These are phyloP conservation scores for Cucumis melo DNA, from an alignment of 306 rosid genomes.

Conservation along the genomic window DNA sequence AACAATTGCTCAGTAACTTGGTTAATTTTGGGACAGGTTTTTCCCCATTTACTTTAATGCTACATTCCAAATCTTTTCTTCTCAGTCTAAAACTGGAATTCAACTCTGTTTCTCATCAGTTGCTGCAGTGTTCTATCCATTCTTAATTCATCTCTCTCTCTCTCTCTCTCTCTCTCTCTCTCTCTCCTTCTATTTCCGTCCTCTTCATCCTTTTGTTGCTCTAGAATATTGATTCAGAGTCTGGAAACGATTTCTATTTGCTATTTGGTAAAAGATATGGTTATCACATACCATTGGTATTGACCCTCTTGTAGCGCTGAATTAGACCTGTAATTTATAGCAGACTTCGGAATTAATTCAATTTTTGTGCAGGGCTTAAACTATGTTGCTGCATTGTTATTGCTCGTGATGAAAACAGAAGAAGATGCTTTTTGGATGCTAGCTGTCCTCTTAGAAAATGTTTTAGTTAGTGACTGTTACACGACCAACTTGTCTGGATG, in stretches of 20 bases:
- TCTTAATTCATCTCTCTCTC: neutral
- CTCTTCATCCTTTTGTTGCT: neutral
- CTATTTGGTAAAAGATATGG: neutral
- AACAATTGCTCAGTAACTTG: neutral
- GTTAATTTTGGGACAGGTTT: neutral
- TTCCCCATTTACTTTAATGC: neutral
- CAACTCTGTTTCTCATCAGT: neutral
- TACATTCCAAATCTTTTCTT: neutral
- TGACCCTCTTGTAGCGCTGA: slow-evolving; percentile 2
- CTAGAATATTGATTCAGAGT: neutral
- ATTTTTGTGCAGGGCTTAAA: slow-evolving; percentile 70
- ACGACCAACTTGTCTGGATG: slow-evolving; percentile 91
- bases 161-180: neutral
- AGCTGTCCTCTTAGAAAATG: slow-evolving; percentile 88
- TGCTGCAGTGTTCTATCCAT: neutral
- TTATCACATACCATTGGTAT: neutral
- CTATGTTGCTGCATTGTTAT: slow-evolving; percentile 85
- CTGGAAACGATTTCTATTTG: neutral
- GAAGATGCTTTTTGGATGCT: slow-evolving; percentile 99
- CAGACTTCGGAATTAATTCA: neutral
- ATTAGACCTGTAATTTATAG: neutral
- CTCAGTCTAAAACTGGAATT: neutral
- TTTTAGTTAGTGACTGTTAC: slow-evolving; percentile 86
- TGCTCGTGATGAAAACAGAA: slow-evolving; percentile 96
- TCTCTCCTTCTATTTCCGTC: neutral